Conservation (phyloP, 768 basidiomycete genomes). For the Termitomyces titanicus region DNA sequence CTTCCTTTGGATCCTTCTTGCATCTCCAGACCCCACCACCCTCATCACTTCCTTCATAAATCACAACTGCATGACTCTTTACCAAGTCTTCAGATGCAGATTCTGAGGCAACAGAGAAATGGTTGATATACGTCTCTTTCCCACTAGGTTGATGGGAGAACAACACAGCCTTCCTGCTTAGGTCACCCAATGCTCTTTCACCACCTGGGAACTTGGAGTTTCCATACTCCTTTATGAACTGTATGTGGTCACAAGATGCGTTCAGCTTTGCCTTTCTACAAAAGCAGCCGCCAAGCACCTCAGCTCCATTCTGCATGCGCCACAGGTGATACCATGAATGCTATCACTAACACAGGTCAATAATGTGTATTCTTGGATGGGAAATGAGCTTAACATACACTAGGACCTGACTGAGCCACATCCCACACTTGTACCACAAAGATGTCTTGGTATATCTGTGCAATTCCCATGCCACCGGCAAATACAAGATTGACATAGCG, state of each 20-base stretch:
- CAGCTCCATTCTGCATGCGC: background rate
- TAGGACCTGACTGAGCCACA: background rate
- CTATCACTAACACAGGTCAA: background rate
- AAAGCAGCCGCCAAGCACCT: background rate
- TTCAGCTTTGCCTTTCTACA: background rate
- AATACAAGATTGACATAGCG: background rate
- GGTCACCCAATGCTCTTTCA: background rate
- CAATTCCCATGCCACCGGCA: background rate
- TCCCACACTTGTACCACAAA: conserved; percentile 6
- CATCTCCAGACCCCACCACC: conserved; percentile 1
- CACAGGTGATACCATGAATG: background rate
- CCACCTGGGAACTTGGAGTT: background rate
- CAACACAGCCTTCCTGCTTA: background rate
- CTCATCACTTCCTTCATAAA: background rate
- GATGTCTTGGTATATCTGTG: background rate
- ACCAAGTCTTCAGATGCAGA: background rate
- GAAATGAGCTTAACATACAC: no score
- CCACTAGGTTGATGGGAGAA: background rate
- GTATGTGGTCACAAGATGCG: background rate
- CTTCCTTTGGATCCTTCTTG: background rate
- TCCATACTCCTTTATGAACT: background rate
- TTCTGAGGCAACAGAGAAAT: background rate
- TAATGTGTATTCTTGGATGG: background rate
- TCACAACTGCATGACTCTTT: background rate
- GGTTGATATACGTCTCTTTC: background rate